Conservation (phyloP, 495 filamentous ascomycete species). For the Penicillium subrubescens region DNA sequence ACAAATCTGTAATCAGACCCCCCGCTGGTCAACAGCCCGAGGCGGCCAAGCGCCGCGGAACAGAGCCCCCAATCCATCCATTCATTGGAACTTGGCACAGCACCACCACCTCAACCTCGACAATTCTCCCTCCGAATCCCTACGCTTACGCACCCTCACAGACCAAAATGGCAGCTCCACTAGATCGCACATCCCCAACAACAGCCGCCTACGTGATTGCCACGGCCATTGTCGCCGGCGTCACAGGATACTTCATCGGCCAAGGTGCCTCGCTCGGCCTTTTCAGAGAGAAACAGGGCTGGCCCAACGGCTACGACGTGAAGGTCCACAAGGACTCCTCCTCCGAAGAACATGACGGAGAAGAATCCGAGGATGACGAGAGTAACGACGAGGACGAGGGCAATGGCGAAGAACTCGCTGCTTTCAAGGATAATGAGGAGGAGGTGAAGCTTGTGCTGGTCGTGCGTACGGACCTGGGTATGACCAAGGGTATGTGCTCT, state of each 20-base stretch:
- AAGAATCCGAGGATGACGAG: slow-evolving; percentile 33
- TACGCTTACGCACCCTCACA: not conserved
- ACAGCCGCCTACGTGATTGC: slow-evolving; percentile 58
- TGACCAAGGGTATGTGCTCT: slow-evolving; percentile 78
- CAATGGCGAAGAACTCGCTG: slow-evolving; percentile 44
- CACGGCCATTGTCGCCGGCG: slow-evolving; percentile 63
- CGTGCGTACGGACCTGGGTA: slow-evolving; percentile 89
- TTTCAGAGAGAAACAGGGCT: slow-evolving; percentile 49
- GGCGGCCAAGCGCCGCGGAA: slow-evolving; percentile 2
- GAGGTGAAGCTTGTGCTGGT: slow-evolving; percentile 95
- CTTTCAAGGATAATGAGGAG: slow-evolving; percentile 59
- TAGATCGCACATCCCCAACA: slow-evolving; percentile 46
- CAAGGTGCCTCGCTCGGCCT: slow-evolving; percentile 52
- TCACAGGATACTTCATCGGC: slow-evolving; percentile 67
- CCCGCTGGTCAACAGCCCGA: not conserved
- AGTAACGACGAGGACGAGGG: slow-evolving; percentile 43
- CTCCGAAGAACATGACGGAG: slow-evolving; percentile 38
- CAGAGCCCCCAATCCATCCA: not conserved
- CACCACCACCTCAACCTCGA: not conserved
- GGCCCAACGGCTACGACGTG: slow-evolving; percentile 56
- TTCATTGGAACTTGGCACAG: not conserved
- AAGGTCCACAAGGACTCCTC: slow-evolving; percentile 50
- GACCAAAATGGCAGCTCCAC: slow-evolving; percentile 42
- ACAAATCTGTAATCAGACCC: not conserved
- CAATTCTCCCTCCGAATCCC: not conserved